Evolutionary conservation across 2,329 filamentous ascomycete species (phyloP).

Genomic region (Akanthomyces uredinophilus): DNA sequence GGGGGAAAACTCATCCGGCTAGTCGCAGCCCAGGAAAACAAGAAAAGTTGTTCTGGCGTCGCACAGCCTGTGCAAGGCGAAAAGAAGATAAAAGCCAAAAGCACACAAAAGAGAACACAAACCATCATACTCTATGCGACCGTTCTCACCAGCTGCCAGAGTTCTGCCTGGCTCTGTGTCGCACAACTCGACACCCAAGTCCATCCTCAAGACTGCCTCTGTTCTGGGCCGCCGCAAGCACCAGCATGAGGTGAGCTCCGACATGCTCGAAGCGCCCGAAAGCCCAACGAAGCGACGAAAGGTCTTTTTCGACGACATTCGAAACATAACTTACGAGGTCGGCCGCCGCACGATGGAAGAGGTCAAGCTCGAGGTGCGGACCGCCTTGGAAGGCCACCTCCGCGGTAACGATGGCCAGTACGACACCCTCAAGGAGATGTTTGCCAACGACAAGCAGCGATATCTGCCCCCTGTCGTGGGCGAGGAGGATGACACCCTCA

Average conservation of each 20-base stretch:
- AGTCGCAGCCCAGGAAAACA: background rate
- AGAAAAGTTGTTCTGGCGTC: background rate
- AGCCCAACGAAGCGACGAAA: conserved; percentile 50
- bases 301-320: conserved; percentile 54
- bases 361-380: conserved; percentile 49
- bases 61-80: background rate
- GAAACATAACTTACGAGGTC: conserved; percentile 53
- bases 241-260: conserved; percentile 38
- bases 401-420: conserved; percentile 56
- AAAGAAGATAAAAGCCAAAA: background rate
- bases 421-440: conserved; percentile 55
- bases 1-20: conserved; percentile 5
- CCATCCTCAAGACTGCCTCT: conserved; percentile 47
- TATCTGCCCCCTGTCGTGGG: conserved; percentile 34
- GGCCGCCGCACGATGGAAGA: conserved; percentile 48
- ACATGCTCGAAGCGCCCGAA: conserved; percentile 33
- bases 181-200: conserved; percentile 40
- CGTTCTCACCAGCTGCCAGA: conserved; percentile 32
- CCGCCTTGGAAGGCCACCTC: conserved; percentile 52
- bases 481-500: conserved; percentile 44
- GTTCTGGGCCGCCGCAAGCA: conserved; percentile 41
- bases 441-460: conserved; percentile 44
- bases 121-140: conserved; percentile 24
- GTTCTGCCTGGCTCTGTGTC: conserved; percentile 29
- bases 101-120: background rate